Percentiles rank a stretch among this genome's conserved stretches.
phyloP scores from a whole-genome alignment of 331 rosid genomes.

The Ulmus americana region DNA sequence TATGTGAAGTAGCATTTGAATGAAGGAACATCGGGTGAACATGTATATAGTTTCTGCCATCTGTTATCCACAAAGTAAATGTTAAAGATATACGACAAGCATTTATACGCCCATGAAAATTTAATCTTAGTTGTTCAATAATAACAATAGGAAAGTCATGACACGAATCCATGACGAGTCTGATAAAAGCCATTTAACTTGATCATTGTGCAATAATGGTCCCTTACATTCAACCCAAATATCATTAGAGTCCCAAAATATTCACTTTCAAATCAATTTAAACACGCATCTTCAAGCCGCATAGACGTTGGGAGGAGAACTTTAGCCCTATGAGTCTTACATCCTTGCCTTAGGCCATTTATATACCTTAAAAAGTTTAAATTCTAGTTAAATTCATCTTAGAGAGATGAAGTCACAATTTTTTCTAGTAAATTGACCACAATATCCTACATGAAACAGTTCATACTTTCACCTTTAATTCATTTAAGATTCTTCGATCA shows the following conservation, averaged over 20 bases:
- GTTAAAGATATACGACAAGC: background rate
- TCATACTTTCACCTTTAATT: too few relatives aligned
- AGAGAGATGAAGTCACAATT: too few relatives aligned
- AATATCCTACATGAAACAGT: too few relatives aligned
- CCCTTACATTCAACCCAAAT: constrained; percentile 1
- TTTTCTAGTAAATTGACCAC: too few relatives aligned
- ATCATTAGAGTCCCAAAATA: background rate
- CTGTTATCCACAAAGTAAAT: constrained; percentile 29
- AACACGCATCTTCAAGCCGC: too few relatives aligned
- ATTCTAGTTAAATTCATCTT: too few relatives aligned
- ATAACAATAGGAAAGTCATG: background rate
- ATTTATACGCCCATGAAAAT: background rate
- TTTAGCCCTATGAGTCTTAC: too few relatives aligned
- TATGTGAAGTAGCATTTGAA: constrained; percentile 91
- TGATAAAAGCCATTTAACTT: background rate
- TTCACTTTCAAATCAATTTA: too few relatives aligned
- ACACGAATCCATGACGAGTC: background rate
- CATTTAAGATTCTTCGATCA: too few relatives aligned
- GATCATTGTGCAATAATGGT: background rate
- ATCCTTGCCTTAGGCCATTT: too few relatives aligned
- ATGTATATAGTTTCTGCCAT: constrained; percentile 43
- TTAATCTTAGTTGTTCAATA: background rate
- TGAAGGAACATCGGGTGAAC: constrained; percentile 85
- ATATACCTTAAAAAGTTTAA: too few relatives aligned
- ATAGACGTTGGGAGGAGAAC: too few relatives aligned